Percentiles rank a stretch among this genome's conserved stretches.
phyloP scores from a whole-genome alignment of 2,329 filamentous ascomycete genomes.

The Sclerotinia nivalis region DNA sequence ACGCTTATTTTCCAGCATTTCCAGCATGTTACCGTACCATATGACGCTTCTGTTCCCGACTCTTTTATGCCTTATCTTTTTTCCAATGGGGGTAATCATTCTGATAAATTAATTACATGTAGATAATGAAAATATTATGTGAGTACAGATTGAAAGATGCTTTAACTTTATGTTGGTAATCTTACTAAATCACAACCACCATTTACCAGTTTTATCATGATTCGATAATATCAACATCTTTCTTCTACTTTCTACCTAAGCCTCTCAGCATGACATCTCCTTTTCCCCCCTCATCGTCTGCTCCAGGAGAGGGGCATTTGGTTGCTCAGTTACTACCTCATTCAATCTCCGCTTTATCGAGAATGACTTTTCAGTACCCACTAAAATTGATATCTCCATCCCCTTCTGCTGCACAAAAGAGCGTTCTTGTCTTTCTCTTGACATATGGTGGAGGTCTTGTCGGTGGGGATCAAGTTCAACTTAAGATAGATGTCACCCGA shows the following conservation, averaged over 20 bases:
- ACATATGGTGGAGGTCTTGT: slow-evolving; percentile 95
- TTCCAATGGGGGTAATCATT: neutral
- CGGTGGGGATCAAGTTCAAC: slow-evolving; percentile 77
- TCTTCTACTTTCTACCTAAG: neutral
- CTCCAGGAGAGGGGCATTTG: slow-evolving; percentile 76
- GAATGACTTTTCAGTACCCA: slow-evolving; percentile 87
- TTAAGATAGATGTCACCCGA: slow-evolving; percentile 64
- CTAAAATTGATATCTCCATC: slow-evolving; percentile 88
- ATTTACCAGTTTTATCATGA: slow-evolving; percentile 1
- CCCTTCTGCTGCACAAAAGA: slow-evolving; percentile 61
- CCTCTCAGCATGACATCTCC: slow-evolving; percentile 36
- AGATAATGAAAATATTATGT: neutral
- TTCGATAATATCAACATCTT: neutral
- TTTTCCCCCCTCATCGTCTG: slow-evolving; percentile 65
- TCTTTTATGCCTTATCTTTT: neutral
- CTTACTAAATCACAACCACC: neutral
- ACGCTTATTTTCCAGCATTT: neutral
- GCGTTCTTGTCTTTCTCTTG: slow-evolving; percentile 81
- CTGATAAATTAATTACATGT: neutral
- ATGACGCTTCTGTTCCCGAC: neutral
- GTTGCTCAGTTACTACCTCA: slow-evolving; percentile 72
- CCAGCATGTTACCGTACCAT: slow-evolving; percentile 3
- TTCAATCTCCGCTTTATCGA: slow-evolving; percentile 68
- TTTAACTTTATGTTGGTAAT: neutral
- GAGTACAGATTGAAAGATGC: neutral